Base-by-base conservation (phyloP, 768 basidiomycete species). In the Russula griseocarnosa region DNA sequence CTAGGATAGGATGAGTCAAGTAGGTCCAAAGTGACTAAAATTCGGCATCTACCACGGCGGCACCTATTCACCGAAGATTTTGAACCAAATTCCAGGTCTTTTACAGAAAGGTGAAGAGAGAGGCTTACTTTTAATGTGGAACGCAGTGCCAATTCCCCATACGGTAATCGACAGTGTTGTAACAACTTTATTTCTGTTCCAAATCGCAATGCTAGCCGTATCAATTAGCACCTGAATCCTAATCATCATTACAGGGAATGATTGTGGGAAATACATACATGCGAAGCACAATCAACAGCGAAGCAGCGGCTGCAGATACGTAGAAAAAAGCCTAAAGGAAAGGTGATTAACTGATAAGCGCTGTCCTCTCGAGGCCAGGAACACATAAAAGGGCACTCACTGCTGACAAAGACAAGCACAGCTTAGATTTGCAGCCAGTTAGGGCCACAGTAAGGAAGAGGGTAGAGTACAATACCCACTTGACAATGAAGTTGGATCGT, bases 231-330 rank as follows among this genome's bases (percentile, higher is more conserved):
- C n/a, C 36, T 50, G n/a, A 18, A n/a, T 26, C 3, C 30, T 6
- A 20, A 20, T 20, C 11, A 8, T 14, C 14, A 7, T 22, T 11
- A 26, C 5, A 28, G 8, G 50, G 6, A 18, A 20, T n/a, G n/a
- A n/a, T 20, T 7, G 28, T 18, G 16, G 11, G 5, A 5, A 22
- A 13, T n/a, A 32, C 60, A 20, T 60, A 60, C 59, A 13, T 52
- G 59, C 59, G 59, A 14, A 60, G 36, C 5, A 51, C 59, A 18
- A 60, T 40, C 26, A 60, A 32, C 4, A 60, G 24, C 26, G 50
- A 42, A 20, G 59, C 18, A 6, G 36, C 24, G 14, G 8, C 49
- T 14, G 26, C 16, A 7, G 40, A 22, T 0, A 26, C 0, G 26
- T 44, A 55, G 18, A 28, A 6, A 13, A 61, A 55, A 2, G 9